These are phyloP conservation scores for Lindgomyces ingoldianus DNA, from an alignment of 495 filamentous ascomycete species.

Conservation along the genomic window DNA sequence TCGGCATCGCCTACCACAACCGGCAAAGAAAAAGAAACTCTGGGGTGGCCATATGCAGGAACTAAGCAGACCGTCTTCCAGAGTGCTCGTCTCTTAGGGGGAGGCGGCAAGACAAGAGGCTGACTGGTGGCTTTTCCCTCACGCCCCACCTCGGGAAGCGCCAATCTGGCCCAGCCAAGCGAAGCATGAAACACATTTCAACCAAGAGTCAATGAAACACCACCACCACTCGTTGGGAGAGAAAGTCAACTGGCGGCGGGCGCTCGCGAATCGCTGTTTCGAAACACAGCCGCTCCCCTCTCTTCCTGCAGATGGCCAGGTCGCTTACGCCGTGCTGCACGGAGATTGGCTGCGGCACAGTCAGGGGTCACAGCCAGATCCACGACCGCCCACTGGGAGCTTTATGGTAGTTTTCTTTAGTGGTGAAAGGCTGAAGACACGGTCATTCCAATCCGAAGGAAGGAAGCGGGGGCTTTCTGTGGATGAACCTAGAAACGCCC, in stretches of 20 bases:
- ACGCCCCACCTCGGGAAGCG: background rate
- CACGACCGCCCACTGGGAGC: background rate
- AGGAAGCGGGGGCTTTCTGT: background rate
- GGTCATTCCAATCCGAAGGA: background rate
- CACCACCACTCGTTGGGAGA: background rate
- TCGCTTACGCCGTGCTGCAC: background rate
- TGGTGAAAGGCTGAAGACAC: background rate
- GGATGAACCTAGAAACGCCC: background rate
- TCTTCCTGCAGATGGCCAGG: slow-evolving; percentile 13
- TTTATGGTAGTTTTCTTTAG: background rate
- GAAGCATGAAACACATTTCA: background rate
- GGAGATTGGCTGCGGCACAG: slow-evolving; percentile 19
- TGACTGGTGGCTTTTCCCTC: background rate
- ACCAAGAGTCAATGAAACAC: background rate
- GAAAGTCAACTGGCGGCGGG: background rate
- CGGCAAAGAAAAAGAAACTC: background rate
- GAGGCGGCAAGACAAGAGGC: background rate
- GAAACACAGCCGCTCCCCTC: slow-evolving; percentile 11
- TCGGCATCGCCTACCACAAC: background rate
- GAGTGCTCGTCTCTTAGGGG: background rate
- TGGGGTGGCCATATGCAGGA: background rate
- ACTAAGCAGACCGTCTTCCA: background rate
- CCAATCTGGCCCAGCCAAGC: background rate
- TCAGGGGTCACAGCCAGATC: slow-evolving; percentile 1
- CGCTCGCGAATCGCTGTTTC: slow-evolving; percentile 15